These are phyloP conservation scores for Kwoniella europaea DNA, from an alignment of 768 basidiomycete species.

Conservation along the genomic window DNA sequence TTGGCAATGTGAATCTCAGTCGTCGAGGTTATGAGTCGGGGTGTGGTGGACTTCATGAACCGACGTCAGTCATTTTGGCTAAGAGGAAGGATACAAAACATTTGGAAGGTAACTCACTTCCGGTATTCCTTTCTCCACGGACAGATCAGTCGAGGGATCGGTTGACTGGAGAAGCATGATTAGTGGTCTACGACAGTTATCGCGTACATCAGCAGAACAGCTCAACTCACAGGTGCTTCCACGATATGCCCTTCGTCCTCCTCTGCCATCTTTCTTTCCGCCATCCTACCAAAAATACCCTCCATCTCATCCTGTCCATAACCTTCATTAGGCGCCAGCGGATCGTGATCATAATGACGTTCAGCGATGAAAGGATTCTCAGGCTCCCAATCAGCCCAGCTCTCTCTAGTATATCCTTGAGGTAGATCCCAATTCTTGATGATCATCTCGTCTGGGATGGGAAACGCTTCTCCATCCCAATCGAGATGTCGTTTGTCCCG, in stretches of 20 bases:
- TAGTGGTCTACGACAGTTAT: too few species aligned
- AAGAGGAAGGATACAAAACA: background rate
- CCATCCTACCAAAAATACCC: conserved; percentile 7
- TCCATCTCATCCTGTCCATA: conserved; percentile 12
- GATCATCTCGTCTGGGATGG: conserved; percentile 7
- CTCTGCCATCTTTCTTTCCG: conserved; percentile 1
- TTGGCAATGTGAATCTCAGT: background rate
- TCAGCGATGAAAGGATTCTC: background rate
- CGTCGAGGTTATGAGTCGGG: background rate
- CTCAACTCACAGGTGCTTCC: background rate
- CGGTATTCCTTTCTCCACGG: too few species aligned
- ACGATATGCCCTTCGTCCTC: background rate
- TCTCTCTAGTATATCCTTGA: background rate
- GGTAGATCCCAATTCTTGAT: conserved; percentile 16
- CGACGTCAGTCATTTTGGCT: background rate
- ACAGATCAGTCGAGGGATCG: too few species aligned
- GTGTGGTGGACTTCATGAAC: background rate
- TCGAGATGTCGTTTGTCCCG: background rate
- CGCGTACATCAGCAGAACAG: too few species aligned
- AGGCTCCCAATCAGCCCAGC: conserved; percentile 4
- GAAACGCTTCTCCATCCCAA: background rate
- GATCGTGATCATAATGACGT: background rate
- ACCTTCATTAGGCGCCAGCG: background rate
- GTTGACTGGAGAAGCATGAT: too few species aligned
- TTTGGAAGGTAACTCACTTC: too few species aligned